Conservation (phyloP, 2,329 filamentous ascomycete species). For the Clathrospora elynae region DNA sequence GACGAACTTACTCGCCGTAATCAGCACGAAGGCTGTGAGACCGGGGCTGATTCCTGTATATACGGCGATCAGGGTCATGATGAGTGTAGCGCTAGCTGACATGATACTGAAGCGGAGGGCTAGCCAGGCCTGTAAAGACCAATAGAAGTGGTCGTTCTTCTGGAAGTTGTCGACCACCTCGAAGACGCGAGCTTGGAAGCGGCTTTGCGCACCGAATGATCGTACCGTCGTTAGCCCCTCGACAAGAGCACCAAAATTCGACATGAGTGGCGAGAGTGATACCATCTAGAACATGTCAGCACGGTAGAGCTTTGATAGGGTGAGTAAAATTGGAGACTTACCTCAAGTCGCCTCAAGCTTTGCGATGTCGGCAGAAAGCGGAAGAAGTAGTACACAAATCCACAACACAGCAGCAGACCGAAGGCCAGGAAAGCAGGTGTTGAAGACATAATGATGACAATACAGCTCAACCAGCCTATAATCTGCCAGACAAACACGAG, state of each 20-base stretch:
- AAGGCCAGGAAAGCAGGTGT: constrained; percentile 79
- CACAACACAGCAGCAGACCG: constrained; percentile 67
- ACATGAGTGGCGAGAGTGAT: constrained; percentile 84
- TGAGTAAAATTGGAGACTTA: constrained; percentile 17
- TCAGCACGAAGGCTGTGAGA: constrained; percentile 80
- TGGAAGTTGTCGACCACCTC: constrained; percentile 85
- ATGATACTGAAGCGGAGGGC: constrained; percentile 76
- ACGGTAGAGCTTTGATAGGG: background rate
- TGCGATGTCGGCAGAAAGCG: constrained; percentile 83
- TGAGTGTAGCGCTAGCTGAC: constrained; percentile 74
- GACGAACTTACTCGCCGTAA: constrained; percentile 70
- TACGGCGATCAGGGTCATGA: constrained; percentile 74
- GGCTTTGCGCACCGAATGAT: constrained; percentile 76
- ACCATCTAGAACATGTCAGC: constrained; percentile 63
- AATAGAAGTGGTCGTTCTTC: constrained; percentile 96
- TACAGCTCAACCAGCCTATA: constrained; percentile 73
- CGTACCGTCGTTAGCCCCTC: constrained; percentile 86
- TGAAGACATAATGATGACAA: constrained; percentile 77
- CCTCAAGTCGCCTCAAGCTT: constrained; percentile 77
- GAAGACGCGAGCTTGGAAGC: constrained; percentile 81
- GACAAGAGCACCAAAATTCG: constrained; percentile 87
- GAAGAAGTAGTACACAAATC: constrained; percentile 75
- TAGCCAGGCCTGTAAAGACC: constrained; percentile 83
- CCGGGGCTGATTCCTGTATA: constrained; percentile 76
- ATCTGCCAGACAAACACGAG: constrained; percentile 71